Evolutionary conservation across 305 asterid species (phyloP).

Genomic region (Fraxinus sp.): DNA sequence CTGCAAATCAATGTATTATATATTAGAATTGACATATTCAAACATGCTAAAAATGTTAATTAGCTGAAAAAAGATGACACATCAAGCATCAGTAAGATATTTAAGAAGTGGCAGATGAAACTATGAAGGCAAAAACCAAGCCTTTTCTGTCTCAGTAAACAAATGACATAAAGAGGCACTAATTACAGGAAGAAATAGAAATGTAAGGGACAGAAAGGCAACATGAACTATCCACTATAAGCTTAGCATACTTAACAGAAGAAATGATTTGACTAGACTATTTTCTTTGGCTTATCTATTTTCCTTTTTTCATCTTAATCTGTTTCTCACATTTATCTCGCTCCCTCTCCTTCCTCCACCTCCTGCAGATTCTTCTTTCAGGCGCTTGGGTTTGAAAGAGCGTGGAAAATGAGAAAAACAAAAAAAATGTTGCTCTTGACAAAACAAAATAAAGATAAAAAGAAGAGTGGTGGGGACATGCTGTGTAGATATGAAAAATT

Average conservation of each 20-base stretch:
- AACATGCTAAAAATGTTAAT: neutral
- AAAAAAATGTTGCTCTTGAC: neutral
- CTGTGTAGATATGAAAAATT: neutral
- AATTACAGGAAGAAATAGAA: neutral
- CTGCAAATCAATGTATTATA: constrained; percentile 37
- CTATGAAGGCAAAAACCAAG: neutral
- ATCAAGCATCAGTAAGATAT: neutral
- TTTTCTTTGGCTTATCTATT: neutral
- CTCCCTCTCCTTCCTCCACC: neutral
- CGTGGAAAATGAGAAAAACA: neutral
- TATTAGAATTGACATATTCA: neutral
- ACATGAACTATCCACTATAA: neutral
- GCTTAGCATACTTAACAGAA: neutral
- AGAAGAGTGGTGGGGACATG: neutral
- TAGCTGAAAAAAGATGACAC: neutral
- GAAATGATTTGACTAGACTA: neutral
- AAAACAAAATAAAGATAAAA: neutral
- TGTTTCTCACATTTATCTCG: neutral
- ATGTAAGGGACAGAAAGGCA: neutral
- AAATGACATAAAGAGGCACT: neutral
- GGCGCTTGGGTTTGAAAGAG: neutral
- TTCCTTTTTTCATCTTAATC: neutral
- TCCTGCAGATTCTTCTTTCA: neutral
- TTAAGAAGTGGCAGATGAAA: neutral
- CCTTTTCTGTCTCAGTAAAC: neutral